Evolutionary conservation across 2,329 filamentous ascomycete species (phyloP).

Genomic region (Pseudopyricularia javanii): DNA sequence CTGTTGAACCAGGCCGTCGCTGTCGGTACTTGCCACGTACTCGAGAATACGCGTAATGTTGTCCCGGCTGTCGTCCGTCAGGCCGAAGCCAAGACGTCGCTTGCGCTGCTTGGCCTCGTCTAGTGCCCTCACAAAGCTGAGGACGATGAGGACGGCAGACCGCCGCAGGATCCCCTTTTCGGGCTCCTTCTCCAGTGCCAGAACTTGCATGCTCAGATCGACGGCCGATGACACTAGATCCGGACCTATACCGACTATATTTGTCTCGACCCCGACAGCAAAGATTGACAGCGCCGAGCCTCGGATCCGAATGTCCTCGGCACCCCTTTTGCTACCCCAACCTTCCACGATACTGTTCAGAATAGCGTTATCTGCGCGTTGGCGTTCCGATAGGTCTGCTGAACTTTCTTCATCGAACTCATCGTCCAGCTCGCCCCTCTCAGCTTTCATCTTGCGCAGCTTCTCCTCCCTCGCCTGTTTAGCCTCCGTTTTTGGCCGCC

Average conservation of each 20-base stretch:
- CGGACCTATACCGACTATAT: conserved; percentile 41
- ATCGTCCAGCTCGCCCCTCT: conserved; percentile 36
- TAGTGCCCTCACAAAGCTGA: conserved; percentile 49
- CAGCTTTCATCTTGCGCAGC: conserved; percentile 32
- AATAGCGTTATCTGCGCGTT: conserved; percentile 27
- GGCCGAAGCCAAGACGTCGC: conserved; percentile 36
- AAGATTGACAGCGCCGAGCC: conserved; percentile 58
- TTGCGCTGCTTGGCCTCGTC: conserved; percentile 36
- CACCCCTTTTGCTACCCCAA: conserved; percentile 54
- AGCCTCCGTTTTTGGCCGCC: conserved; percentile 45
- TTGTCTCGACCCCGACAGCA: conserved; percentile 45
- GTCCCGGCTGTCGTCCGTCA: conserved; percentile 40
- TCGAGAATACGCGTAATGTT: conserved; percentile 50
- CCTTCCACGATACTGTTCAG: conserved; percentile 49
- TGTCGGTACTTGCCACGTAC: conserved; percentile 55
- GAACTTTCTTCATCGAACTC: conserved; percentile 25
- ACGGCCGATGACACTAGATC: conserved; percentile 40
- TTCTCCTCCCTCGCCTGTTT: conserved; percentile 40
- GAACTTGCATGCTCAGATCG: conserved; percentile 49
- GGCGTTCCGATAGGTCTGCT: neutral
- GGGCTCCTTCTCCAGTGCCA: conserved; percentile 47
- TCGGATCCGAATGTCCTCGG: conserved; percentile 59
- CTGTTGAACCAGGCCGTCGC: conserved; percentile 54
- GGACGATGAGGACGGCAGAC: conserved; percentile 50
- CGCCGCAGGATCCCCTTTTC: conserved; percentile 54